Evolutionary conservation across 2,329 filamentous ascomycete species (phyloP).

Genomic region (Ophiobolus disseminans): DNA sequence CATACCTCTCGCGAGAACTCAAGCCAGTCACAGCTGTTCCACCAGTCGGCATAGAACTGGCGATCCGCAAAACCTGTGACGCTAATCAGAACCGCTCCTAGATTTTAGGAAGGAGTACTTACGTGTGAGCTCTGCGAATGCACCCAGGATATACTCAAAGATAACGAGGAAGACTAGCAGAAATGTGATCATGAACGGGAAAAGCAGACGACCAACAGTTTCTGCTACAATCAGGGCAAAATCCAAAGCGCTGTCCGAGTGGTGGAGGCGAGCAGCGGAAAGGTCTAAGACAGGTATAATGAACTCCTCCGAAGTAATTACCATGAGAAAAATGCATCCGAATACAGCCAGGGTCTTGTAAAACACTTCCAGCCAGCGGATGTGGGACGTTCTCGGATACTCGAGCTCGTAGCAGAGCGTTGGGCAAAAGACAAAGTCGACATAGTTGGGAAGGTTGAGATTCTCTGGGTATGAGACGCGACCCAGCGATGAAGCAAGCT

Average conservation of each 20-base stretch:
- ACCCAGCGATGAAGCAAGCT: slow-evolving; percentile 89
- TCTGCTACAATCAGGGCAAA: slow-evolving; percentile 82
- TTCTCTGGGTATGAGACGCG: slow-evolving; percentile 90
- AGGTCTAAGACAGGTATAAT: slow-evolving; percentile 88
- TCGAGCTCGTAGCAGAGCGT: slow-evolving; percentile 98
- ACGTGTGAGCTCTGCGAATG: slow-evolving; percentile 89
- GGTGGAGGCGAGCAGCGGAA: slow-evolving; percentile 64
- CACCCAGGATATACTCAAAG: slow-evolving; percentile 94
- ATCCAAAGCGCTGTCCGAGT: slow-evolving; percentile 63
- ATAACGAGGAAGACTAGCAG: slow-evolving; percentile 96
- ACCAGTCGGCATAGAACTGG: slow-evolving; percentile 85
- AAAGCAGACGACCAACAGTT: slow-evolving; percentile 88
- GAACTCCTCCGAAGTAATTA: slow-evolving; percentile 90
- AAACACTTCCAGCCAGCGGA: slow-evolving; percentile 80
- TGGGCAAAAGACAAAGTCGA: slow-evolving; percentile 88
- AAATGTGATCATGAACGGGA: slow-evolving; percentile 97
- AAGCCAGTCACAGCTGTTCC: slow-evolving; percentile 83
- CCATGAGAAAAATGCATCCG: slow-evolving; percentile 94
- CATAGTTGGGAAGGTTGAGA: slow-evolving; percentile 80
- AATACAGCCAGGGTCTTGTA: slow-evolving; percentile 90
- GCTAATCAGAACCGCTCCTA: background rate
- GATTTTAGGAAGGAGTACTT: slow-evolving; percentile 21
- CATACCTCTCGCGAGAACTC: slow-evolving; percentile 80
- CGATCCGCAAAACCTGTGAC: slow-evolving; percentile 78
- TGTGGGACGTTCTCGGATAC: slow-evolving; percentile 80